Evolutionary conservation across 2,329 filamentous ascomycete species (phyloP), one percentile per base, ranked within the genome.

Genomic region (Penicillium sp.): DNA sequence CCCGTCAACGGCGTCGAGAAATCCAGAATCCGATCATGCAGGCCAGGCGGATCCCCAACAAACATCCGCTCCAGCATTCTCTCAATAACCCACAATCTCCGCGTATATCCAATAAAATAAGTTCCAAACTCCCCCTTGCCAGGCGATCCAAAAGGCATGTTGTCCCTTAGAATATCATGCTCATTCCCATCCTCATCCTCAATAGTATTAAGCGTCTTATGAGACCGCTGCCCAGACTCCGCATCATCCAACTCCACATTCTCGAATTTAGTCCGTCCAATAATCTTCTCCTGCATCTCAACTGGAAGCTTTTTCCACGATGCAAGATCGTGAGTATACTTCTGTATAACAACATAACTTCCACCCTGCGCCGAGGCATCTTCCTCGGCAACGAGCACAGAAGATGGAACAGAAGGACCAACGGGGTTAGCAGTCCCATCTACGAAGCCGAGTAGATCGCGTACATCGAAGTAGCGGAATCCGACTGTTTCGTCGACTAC

Each of bases 361-460:
- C 83, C 84, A 1, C 81, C 82, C 1, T 66, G 65, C 1, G 68
- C 56, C 2, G 68, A 52, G n/a, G 79, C 70, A 29, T 81, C 77
- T 44, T 79, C 66, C 69, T 41, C 72, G 19, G 59, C 71, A 10
- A 84, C 68, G 1, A 85, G 67, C 2, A 81, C 74, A 0, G 82
- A 70, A 1, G 71, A 70, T 0, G 71, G 64, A 0, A 84, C 74
- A 1, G 71, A 77, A 0, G 73, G 64, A 0, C 82, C 82, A 0
- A 80, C 75, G 0, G 84, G 84, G 60, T 86, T 86, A 2, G 84
- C 84, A 0, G 83, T 86, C 16, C 84, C 84, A 56, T 86, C 84
- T 3, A 86, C 82, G 52, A 86, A 86, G 1, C 84, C 84, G 0
- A 86, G 76, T 0, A 86, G 76, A 58, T 86, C 83, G 1, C 84